Evolutionary conservation across 1,284 basidiomycete genomes (phyloP).

Genomic region (Pulchroboletus neoregius): DNA sequence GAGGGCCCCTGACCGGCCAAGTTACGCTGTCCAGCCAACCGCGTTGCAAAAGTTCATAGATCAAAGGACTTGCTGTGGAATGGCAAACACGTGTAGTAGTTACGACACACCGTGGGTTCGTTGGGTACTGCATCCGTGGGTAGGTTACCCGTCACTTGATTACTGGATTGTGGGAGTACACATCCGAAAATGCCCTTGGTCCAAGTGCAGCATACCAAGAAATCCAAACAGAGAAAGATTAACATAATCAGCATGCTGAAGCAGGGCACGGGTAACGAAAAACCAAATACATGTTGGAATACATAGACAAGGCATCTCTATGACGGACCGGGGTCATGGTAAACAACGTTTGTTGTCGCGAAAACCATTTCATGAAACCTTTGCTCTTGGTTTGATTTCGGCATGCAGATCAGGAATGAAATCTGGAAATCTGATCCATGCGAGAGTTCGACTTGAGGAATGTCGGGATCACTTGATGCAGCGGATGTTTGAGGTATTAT

Average conservation of each 20-base stretch:
- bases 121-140: background rate
- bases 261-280: constrained; percentile 6
- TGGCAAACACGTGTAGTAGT: background rate
- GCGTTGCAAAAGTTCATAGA: background rate
- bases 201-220: background rate
- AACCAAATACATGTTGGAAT: constrained; percentile 11
- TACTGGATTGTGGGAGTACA: background rate
- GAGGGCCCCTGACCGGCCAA: no score
- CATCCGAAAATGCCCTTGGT: background rate
- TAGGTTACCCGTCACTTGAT: background rate
- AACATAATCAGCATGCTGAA: constrained; percentile 13
- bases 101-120: background rate
- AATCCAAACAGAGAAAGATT: background rate
- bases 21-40: background rate
- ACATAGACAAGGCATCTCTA: constrained; percentile 11
- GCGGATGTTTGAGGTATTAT: constrained; percentile 4
- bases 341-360: constrained; percentile 24
- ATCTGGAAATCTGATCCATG: constrained; percentile 27
- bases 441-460: constrained; percentile 5
- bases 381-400: constrained; percentile 1
- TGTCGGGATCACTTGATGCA: constrained; percentile 1
- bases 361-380: constrained; percentile 23
- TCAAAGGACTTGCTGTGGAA: constrained; percentile 4
- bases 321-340: constrained; percentile 9
- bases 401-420: constrained; percentile 30